A percentile compares a stretch with the other conserved stretches of the same genome.
Conservation (phyloP, 1,284 basidiomycete genomes). For the Trichosporon coremiiforme region DNA sequence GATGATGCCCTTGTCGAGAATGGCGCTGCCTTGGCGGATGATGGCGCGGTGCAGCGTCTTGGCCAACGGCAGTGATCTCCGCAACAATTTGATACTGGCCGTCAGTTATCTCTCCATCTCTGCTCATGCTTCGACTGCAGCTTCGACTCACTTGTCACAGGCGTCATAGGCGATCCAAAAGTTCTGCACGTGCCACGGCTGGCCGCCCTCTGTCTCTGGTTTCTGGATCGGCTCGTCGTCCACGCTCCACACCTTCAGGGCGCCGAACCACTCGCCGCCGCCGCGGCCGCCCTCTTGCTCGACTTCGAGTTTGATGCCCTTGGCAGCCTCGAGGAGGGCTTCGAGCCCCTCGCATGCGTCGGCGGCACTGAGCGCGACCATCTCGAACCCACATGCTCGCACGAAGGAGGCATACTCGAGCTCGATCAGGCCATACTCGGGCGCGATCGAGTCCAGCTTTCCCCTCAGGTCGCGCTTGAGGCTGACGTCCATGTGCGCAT, state of each 20-base stretch:
- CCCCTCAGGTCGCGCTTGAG: constrained; percentile 78
- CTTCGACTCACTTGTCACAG: constrained; percentile 71
- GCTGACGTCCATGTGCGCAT: constrained; percentile 94
- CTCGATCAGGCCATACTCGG: constrained; percentile 95
- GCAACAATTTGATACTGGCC: constrained; percentile 67
- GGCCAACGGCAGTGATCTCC: constrained; percentile 75
- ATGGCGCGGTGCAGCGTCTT: constrained; percentile 92
- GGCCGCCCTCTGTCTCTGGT: constrained; percentile 59
- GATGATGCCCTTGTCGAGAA: constrained; percentile 78
- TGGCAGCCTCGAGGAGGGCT: constrained; percentile 87
- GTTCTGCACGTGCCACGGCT: constrained; percentile 81
- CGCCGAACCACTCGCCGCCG: constrained; percentile 88
- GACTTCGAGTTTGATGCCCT: constrained; percentile 84
- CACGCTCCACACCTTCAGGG: constrained; percentile 39
- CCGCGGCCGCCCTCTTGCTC: constrained; percentile 79
- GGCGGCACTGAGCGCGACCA: constrained; percentile 82
- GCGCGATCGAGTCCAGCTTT: constrained; percentile 86
- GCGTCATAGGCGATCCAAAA: constrained; percentile 94
- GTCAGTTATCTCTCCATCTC: neutral
- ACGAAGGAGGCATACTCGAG: constrained; percentile 91
- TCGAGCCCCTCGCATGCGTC: constrained; percentile 90
- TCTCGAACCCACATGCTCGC: constrained; percentile 84
- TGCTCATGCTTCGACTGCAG: too few relatives aligned
- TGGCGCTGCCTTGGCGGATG: constrained; percentile 87
- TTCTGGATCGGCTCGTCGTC: constrained; percentile 49